Base-by-base conservation (phyloP, 768 basidiomycete genomes). In the Galerina sulciceps region DNA sequence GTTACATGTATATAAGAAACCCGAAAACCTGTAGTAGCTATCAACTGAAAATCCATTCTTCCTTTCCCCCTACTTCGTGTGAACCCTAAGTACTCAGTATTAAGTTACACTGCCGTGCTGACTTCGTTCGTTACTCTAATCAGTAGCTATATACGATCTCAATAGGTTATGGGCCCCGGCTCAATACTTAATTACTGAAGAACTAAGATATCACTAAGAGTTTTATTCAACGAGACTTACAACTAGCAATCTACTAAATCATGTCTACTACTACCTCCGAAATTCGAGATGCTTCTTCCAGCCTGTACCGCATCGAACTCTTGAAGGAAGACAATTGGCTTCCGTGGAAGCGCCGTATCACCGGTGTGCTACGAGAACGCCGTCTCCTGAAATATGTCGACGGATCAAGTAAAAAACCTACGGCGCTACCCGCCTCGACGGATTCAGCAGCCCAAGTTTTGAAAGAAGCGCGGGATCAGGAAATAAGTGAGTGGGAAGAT, bases 401-500 rank as follows among this genome's bases (percentile, higher is more conserved):
- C 10, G 43, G 43, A 44, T 2, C 43, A 22, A n/a, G 15, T 18
- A 44, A 44, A 8, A 44, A 44, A n/a, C 43, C 43, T 11, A 3
- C 15, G 10, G 10, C 22, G 4, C 6, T 18, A 10, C 10, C 18
- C 40, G 5, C 40, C 4, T 4, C 4, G 6, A 10, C 40, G 4
- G 40, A 31, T 31, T 4, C 4, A 31, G 26, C 26, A n/a, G n/a
- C n/a, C n/a, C n/a, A n/a, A n/a, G n/a, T n/a, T n/a, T n/a, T n/a
- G n/a, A n/a, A n/a, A n/a, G n/a, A n/a, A n/a, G n/a, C n/a, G n/a
- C n/a, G n/a, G n/a, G n/a, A n/a, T n/a, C n/a, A 47, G 20, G 20
- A 31, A 10, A 20, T 31, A 47, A 22, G 4, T 31, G 46, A 15
- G 43, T 66, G 67, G 68, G 38, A 45, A 11, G 50, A 63, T n/a